These are phyloP conservation scores for Wilhelminamyces savonicus DNA, from an alignment of 805 yeast species.

Conservation along the genomic window DNA sequence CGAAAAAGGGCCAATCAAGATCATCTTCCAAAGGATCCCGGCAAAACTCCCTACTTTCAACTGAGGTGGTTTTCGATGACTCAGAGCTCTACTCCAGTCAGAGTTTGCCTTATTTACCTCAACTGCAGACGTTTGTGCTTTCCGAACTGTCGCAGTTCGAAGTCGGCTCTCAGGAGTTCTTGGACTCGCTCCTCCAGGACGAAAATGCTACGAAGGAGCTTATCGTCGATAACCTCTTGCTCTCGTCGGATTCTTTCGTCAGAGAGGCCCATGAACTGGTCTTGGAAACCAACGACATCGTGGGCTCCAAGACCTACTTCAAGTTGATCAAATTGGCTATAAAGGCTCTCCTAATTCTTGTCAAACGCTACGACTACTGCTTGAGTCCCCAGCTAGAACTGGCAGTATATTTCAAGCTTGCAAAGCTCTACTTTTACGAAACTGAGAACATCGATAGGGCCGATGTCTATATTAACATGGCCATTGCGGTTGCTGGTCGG, in stretches of 20 bases:
- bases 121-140: no score
- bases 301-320: constrained; percentile 16
- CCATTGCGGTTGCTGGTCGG: constrained; percentile 22
- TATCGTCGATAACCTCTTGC: constrained; percentile 8
- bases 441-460: constrained; percentile 37
- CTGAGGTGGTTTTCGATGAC: no score
- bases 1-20: no score
- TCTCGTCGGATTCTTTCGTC: constrained; percentile 14
- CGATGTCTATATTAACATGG: constrained; percentile 27
- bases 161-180: no score
- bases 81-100: no score
- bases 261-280: constrained; percentile 17
- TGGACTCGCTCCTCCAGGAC: no score
- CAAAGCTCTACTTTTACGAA: constrained; percentile 33
- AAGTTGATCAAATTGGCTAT: constrained; percentile 29
- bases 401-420: constrained; percentile 26
- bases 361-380: constrained; percentile 18
- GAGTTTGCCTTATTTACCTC: no score
- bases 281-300: constrained; percentile 8
- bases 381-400: constrained; percentile 28
- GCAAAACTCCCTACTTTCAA: no score
- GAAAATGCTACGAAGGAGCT: no score
- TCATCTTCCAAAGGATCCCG: no score
- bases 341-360: constrained; percentile 28
- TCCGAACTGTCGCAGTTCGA: no score